phyloP scores from a whole-genome alignment of 345 rosid genomes.

The Salix viminalis region DNA sequence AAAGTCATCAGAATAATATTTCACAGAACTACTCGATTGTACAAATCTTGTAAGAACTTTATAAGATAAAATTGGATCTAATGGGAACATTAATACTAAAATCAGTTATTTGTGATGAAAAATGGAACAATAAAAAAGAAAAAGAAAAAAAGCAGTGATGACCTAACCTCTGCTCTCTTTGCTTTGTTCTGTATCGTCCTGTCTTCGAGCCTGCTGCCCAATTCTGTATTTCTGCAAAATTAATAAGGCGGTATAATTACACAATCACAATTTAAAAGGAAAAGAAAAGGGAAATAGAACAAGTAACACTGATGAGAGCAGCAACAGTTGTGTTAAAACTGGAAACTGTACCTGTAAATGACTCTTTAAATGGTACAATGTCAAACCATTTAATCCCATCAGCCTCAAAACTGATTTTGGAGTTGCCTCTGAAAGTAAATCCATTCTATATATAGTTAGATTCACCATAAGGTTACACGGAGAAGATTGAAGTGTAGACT shows the following conservation, averaged over 20 bases:
- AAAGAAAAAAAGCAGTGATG: not conserved
- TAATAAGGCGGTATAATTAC: not conserved
- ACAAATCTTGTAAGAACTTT: not conserved
- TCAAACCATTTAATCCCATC: conserved; percentile 92
- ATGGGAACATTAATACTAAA: not conserved
- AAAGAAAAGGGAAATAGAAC: not conserved
- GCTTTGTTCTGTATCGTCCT: conserved; percentile 33
- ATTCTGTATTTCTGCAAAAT: conserved; percentile 77
- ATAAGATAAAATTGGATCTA: not conserved
- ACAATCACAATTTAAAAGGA: not conserved
- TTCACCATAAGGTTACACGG: not conserved
- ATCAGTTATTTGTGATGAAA: not conserved
- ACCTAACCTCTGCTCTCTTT: conserved; percentile 44
- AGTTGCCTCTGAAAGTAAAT: conserved; percentile 61
- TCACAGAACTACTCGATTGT: not conserved
- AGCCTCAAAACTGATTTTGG: conserved; percentile 79
- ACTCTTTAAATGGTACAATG: conserved; percentile 87
- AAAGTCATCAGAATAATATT: not conserved
- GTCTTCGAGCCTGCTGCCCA: conserved; percentile 64
- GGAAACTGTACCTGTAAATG: conserved; percentile 69
- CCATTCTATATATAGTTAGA: not conserved
- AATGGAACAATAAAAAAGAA: not conserved
- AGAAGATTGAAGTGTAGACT: not conserved
- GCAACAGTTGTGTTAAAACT: not conserved
- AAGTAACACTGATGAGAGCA: not conserved